Evolutionary conservation across 441 rosid genomes (phyloP), one percentile per base, ranked within the genome.

Genomic region (Populus hybrid): DNA sequence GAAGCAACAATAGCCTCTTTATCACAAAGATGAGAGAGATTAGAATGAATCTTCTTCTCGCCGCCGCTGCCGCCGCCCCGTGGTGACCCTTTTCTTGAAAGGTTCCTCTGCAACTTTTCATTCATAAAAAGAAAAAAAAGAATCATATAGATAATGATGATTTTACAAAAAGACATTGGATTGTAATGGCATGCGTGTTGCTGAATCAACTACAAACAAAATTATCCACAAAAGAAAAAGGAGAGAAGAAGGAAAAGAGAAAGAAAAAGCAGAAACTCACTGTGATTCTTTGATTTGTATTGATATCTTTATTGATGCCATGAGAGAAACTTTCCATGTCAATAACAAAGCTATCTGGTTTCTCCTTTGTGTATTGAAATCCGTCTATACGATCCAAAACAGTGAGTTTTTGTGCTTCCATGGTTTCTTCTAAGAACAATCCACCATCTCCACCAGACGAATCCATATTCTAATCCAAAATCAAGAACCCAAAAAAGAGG

Each of bases 81-180:
- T 7, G 78, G 85, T 50, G 90, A 80, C 84, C 94, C 93, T 84
- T 92, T 95, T 77, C 93, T 88, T 65, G 98, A 91, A 69, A 88
- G 86, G 81, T 75, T 88, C 87, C 89, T 90, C 93, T 93, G 97
- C 89, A 91, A 80, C 89, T 89, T 81, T 23, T 35, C 10, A 68
- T 23, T 42, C 69, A 36, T 32, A 2, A 23, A 11, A 16, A 77
- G 59, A 5, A 30, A 18, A 46, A 10, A 12, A 70, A 42, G 20
- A 36, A 73, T 61, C 40, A 4, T 18, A 35, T 40, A n/a, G 32
- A 38, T 32, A 26, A 67, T 4, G 69, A 67, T 3, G 6, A 35
- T 54, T 32, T 1, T 28, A 59, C 28, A 65, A 57, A 76, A 14
- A 20, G 20, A 11, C 36, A 77, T 10, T 36, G 20, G 23, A 38